Evolutionary conservation across 2,329 filamentous ascomycete species (phyloP), one percentile per base, ranked within the genome.

Genomic region (Pyrenochaeta sp.): DNA sequence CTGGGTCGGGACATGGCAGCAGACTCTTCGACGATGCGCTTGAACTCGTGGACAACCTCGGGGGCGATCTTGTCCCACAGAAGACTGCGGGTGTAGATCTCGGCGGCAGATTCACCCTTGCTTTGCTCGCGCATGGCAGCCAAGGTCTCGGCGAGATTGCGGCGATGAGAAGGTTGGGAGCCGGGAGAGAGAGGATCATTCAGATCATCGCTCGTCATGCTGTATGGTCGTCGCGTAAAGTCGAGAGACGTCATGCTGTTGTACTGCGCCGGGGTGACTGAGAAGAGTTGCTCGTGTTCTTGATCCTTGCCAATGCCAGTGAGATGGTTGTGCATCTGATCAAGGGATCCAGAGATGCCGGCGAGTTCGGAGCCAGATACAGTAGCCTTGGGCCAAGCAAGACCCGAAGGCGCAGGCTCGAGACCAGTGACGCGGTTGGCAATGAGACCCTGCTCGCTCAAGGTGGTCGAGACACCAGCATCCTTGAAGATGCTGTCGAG

Each of bases 41-140:
- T 89, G 77, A 97, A 97, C 69, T 93, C 90, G 60, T 86, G 85
- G 40, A 99, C 90, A 35, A 97, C 91, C 55, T 97, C 91, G 60
- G 85, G 82, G 10, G 94, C 92, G 60, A 97, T 92, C 72, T 92
- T 89, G 65, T 96, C 91, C 90, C 90, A 96, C 44, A 97, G 84
- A 50, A 97, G 81, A 51, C 90, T 96, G 44, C 93, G 84, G 22
- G 92, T 95, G 75, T 96, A 96, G 28, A 96, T 89, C 63, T 96
- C 91, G 44, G 92, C 89, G 34, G 87, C 88, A 37, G 83, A 82
- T 58, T 76, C 75, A 43, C 88, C 83, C 73, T 90, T 90, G 64
- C 80, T 82, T 60, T 81, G 83, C 58, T 77, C 77, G 55, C 90
- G 86, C 84, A 96, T 90, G 31, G 83, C 85, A 36, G 88, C 85